Base-by-base conservation (phyloP, 192 early-diverging fungal species). In the Coemansia sp. region DNA sequence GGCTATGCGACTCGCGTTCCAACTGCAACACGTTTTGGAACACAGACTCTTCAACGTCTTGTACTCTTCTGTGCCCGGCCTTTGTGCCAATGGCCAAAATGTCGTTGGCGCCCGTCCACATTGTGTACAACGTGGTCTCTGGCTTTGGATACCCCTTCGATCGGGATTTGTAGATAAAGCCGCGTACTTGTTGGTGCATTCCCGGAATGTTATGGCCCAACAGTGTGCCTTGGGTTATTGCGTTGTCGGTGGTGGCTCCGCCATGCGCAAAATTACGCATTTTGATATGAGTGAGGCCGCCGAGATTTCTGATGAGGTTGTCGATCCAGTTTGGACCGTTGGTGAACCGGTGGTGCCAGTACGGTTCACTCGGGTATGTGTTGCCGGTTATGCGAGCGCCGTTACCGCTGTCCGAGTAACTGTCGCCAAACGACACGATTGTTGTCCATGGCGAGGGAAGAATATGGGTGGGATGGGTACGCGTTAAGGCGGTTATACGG, bases 241-340 rank as follows among this genome's bases (percentile, higher is more conserved):
- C 58, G 32, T 74, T 81, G 50, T 81, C 78, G 2, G 68, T 54
- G 1, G 78, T 64, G 13, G 78, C 78, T 0, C 72, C 72, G 37
- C 78, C 78, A 22, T 81, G 78, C 5, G 78, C 78, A 68, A 81
- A 81, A 23, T 81, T 81, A 73, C 78, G 78, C 78, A 81, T 81
- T 41, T 71, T 70, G 65, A 81, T 52, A 49, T 74, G 71, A 58
- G 32, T 65, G 49, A 71, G 50, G 3, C 77, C 78, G 68, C 78
- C 78, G 4, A 81, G 69, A 60, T 81, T 69, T 39, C 65, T 20
- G 24, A 81, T 71, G 20, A 81, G 72, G 48, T 74, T 74, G 63
- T 81, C 78, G 24, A 81, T 60, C 78, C 78, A 81, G 63, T 81
- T 81, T n/a, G 78, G 78, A 1, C 78, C 78, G 66, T 81, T 81